Conservation (phyloP, 2,329 filamentous ascomycete genomes). For the Knufia fluminis region DNA sequence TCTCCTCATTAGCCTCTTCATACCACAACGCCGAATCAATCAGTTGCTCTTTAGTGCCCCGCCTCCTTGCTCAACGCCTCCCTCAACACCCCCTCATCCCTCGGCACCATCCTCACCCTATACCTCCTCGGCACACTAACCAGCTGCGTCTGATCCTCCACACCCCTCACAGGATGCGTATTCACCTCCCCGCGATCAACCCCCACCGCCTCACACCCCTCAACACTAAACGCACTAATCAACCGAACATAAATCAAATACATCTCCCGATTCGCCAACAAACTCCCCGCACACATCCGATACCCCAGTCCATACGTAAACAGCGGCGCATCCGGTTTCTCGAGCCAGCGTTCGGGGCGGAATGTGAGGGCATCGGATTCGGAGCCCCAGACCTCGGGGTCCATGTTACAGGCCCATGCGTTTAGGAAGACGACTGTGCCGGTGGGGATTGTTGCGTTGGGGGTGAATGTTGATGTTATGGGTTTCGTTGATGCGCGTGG, state of each 20-base stretch:
- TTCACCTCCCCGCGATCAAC: constrained; percentile 30
- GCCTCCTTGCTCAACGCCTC: constrained; percentile 29
- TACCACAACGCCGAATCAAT: too few relatives aligned
- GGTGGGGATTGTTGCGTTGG: constrained; percentile 50
- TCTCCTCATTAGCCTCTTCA: too few relatives aligned
- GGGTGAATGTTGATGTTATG: constrained; percentile 38
- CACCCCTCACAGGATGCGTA: constrained; percentile 51
- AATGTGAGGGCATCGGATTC: constrained; percentile 53
- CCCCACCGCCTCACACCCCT: constrained; percentile 41
- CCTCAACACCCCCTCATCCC: constrained; percentile 39
- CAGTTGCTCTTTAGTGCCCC: constrained; percentile 6
- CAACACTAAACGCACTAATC: constrained; percentile 52
- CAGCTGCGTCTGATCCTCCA: constrained; percentile 52
- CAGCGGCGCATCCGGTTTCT: constrained; percentile 53
- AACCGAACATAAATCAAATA: constrained; percentile 56
- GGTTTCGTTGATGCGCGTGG: constrained; percentile 54
- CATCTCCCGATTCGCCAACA: constrained; percentile 56
- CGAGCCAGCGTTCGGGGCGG: constrained; percentile 54
- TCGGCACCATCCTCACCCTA: constrained; percentile 50
- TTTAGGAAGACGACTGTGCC: constrained; percentile 58
- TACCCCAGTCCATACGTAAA: constrained; percentile 60
- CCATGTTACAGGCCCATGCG: constrained; percentile 61
- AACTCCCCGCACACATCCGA: constrained; percentile 57
- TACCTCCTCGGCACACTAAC: constrained; percentile 53
- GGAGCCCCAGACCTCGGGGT: constrained; percentile 44